Evolutionary conservation across 2,329 filamentous ascomycete species (phyloP), one percentile per base, ranked within the genome.

Genomic region (Sordariomycetes sp.): DNA sequence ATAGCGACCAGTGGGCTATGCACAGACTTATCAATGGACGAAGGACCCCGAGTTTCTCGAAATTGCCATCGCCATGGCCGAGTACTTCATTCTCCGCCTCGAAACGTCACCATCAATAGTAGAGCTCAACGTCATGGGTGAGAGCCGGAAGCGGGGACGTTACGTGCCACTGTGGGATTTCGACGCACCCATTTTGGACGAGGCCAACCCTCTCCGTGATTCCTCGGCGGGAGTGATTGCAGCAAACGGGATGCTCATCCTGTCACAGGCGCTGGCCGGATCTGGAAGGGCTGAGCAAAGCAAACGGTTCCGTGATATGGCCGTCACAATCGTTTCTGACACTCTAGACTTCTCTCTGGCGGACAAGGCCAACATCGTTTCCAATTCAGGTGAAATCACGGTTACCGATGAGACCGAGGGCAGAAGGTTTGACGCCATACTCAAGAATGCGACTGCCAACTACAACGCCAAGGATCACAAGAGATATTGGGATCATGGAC

Each of bases 1-100:
- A n/a, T n/a, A n/a, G n/a, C n/a, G n/a, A n/a, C n/a, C n/a, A n/a
- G 9, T 69, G 12, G 68, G 68, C 0, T 72, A 68, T 32, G 57
- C 66, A 0, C 66, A 70, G 39, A 62, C 64, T 0, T 70, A 66
- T 35, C 46, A 47, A 21, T 70, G 66, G 64, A 70, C 68, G 0
- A 59, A 58, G 9, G 59, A 68, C 2, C 15, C 37, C 0, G 51
- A 52, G 3, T 71, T 69, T 32, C 49, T 70, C 1, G 46, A 61
- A 0, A 63, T 65, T 1, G 61, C 70, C 0, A 56, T 59, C 4
- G 57, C 57, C 1, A 49, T 70, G 23, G 64, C 67, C 2, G 56
- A 68, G 24, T 72, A 72, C 38, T 74, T 73, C 40, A 37, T 71
- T 9, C 35, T 44, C 1, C 48, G 61, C 2, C 48, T 69, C 9